phyloP scores from a whole-genome alignment of 257 asterid genomes.

The Lavandula angustifolia region DNA sequence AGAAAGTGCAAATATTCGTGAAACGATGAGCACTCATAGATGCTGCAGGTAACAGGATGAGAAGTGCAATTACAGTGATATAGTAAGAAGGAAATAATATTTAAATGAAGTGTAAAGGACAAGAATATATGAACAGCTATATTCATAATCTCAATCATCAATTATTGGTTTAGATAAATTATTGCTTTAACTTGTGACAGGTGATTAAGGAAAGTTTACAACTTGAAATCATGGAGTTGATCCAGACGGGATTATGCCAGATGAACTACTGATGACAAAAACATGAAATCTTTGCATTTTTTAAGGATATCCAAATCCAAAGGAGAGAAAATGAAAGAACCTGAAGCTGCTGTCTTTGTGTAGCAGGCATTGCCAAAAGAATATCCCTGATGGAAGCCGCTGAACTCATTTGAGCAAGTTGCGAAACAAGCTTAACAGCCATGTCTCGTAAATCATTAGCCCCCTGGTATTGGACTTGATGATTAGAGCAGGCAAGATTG shows the following conservation, averaged over 20 bases:
- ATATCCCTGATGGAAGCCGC: conserved; percentile 73
- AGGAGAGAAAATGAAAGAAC: conserved; percentile 43
- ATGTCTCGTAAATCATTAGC: conserved; percentile 56
- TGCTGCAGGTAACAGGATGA: conserved; percentile 6
- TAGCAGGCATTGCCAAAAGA: conserved; percentile 73
- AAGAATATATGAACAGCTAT: neutral
- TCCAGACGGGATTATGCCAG: conserved; percentile 11
- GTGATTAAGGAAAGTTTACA: conserved; percentile 1
- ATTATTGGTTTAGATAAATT: neutral
- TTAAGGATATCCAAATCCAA: conserved; percentile 9
- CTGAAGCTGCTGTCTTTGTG: conserved; percentile 85
- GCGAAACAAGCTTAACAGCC: conserved; percentile 75
- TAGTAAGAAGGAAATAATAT: neutral
- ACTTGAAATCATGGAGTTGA: conserved; percentile 21
- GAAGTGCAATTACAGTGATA: neutral
- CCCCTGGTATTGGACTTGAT: conserved; percentile 54
- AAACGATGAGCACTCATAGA: neutral
- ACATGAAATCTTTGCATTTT: neutral
- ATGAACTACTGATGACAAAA: conserved; percentile 1
- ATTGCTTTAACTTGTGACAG: conserved; percentile 1
- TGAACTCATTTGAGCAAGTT: conserved; percentile 85
- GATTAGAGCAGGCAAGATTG: conserved; percentile 29
- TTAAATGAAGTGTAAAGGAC: neutral
- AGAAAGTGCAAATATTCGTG: conserved; percentile 2
- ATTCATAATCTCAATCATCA: neutral